Conservation (phyloP, 805 yeast species). For the Candida dajiaensis region DNA sequence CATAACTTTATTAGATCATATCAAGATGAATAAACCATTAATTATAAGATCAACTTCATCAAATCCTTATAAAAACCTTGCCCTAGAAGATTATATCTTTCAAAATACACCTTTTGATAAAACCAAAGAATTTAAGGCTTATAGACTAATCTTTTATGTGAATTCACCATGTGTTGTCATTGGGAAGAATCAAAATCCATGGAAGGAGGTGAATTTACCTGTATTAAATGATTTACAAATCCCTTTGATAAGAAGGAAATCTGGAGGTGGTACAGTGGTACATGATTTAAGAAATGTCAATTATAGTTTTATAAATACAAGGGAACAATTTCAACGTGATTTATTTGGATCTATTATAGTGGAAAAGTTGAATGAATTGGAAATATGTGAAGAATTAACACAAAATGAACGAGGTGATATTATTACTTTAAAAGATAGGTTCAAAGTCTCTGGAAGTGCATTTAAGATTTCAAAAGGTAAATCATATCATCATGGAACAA, state of each 20-base stretch:
- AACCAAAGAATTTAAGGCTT: conserved; percentile 17
- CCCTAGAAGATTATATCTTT: conserved; percentile 77
- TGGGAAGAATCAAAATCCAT: conserved; percentile 95
- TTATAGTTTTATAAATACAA: conserved; percentile 71
- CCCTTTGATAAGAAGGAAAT: conserved; percentile 69
- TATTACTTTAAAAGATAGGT: conserved; percentile 34
- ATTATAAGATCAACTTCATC: conserved; percentile 51
- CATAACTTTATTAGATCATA: conserved; percentile 17
- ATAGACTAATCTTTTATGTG: conserved; percentile 63
- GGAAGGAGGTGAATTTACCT: conserved; percentile 73
- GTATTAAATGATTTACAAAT: conserved; percentile 42
- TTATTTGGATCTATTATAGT: conserved; percentile 33
- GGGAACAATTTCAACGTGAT: conserved; percentile 55
- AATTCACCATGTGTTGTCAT: conserved; percentile 86
- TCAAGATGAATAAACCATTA: conserved; percentile 34
- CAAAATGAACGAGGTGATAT: conserved; percentile 83
- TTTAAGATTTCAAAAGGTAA: conserved; percentile 76
- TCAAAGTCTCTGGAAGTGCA: conserved; percentile 89
- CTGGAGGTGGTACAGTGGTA: conserved; percentile 97
- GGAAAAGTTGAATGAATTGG: conserved; percentile 19
- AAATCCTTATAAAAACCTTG: conserved; percentile 72
- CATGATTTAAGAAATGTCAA: conserved; percentile 90
- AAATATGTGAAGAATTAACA: conserved; percentile 23
- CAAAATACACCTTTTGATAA: conserved; percentile 46
- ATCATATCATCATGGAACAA: conserved; percentile 94